phyloP scores from a whole-genome alignment of 257 asterid species.

The Rauvolfia tetraphylla region DNA sequence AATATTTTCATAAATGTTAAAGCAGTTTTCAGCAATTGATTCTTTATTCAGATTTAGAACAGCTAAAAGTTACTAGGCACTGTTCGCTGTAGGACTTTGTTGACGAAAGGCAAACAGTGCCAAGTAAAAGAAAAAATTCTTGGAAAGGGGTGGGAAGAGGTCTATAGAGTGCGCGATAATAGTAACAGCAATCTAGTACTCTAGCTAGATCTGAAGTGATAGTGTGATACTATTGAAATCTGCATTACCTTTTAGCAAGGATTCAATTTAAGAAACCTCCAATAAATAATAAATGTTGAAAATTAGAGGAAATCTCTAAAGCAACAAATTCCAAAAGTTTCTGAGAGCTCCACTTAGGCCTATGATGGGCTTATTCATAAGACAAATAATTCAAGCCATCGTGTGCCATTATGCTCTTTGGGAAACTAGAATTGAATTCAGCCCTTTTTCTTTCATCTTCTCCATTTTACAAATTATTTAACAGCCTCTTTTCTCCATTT shows the following conservation, averaged over 20 bases:
- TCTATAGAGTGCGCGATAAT: too few relatives aligned
- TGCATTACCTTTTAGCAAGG: neutral
- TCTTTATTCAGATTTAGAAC: neutral
- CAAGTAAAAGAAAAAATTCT: too few relatives aligned
- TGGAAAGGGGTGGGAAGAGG: too few relatives aligned
- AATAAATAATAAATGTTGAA: too few relatives aligned
- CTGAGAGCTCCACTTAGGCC: too few relatives aligned
- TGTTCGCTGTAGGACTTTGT: neutral
- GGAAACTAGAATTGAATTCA: neutral
- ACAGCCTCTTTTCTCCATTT: neutral
- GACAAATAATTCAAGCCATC: neutral
- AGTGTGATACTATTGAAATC: neutral
- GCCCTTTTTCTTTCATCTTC: neutral
- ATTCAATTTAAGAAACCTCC: too few relatives aligned
- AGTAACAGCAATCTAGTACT: too few relatives aligned
- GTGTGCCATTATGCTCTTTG: neutral
- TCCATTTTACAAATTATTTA: neutral
- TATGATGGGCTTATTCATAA: too few relatives aligned
- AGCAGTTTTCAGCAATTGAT: neutral
- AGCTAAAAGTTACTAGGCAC: neutral
- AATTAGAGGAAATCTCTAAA: too few relatives aligned
- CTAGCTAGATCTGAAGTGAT: too few relatives aligned
- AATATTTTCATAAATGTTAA: neutral
- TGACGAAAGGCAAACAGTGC: too few relatives aligned
- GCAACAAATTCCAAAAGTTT: too few relatives aligned